Evolutionary conservation across 345 rosid species (phyloP), one percentile per base, ranked within the genome.

Genomic region (Sapria himalayana): DNA sequence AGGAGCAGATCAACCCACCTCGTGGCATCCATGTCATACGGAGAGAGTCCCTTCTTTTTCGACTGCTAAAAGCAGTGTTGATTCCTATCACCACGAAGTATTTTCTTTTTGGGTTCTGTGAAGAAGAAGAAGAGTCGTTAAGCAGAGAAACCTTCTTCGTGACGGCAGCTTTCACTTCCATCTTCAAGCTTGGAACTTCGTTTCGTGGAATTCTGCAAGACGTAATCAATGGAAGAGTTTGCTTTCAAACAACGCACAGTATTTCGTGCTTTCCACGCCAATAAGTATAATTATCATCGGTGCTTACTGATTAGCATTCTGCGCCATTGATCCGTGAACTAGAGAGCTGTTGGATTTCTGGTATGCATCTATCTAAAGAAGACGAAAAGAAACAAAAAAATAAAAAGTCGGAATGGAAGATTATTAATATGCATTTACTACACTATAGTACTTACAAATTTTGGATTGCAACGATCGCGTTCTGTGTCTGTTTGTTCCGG

Each of bases 1-100:
- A n/a, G n/a, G 7, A 23, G 15, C 29, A 6, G 1, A 3, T 3
- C 7, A n/a, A 25, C 45, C 51, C 55, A 78, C 97, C 92, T 68
- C 72, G 85, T 4, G 89, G 97, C 85, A 86, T 76, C 97, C 97
- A 86, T 34, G 94, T 86, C 50, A 66, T 53, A 36, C 94, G 78
- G 44, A 81, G 52, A 0, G 97, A 78, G 61, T 81, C 85, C 58
- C 97, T 77, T 40, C 92, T 67, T 51, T 66, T 72, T 56, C 78
- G 64, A 37, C 85, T 81, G 50, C 85, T 70, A 54, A 86, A 81
- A 37, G 81, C 82, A 0, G 97, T 86, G 49, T 81, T 81, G 42
- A 86, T 72, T 41, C 97, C 97, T 1, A 86, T 61, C 25, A 86
- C 85, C 92, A 86, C 73, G 41, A 81, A 69, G 34, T 71, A 72